Conservation (phyloP, 768 basidiomycete genomes). For the Lentinula edodes region DNA sequence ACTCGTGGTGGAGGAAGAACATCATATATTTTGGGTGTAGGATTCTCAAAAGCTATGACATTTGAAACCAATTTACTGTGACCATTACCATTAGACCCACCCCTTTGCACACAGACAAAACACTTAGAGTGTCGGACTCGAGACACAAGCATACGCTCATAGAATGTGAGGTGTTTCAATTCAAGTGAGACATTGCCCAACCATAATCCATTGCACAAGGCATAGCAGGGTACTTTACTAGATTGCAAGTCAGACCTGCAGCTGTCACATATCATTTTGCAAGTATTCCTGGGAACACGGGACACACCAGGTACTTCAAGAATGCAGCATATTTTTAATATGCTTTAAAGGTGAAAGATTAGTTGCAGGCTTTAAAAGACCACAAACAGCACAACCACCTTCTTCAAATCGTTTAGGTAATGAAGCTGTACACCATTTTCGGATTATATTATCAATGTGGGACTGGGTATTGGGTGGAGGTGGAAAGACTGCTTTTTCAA, state of each 20-base stretch:
- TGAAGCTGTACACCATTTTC: neutral
- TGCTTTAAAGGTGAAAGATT: neutral
- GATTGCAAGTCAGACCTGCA: no score
- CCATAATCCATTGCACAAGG: slow-evolving; percentile 22
- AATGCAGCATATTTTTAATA: slow-evolving; percentile 6
- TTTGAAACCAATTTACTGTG: slow-evolving; percentile 12
- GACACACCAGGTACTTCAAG: neutral
- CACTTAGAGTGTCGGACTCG: slow-evolving; percentile 12
- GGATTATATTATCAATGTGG: neutral
- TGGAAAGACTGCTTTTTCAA: no score
- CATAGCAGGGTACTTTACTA: slow-evolving; percentile 9
- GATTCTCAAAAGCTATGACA: slow-evolving; percentile 9
- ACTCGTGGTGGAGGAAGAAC: slow-evolving; percentile 15
- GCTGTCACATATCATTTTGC: no score
- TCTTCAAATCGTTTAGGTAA: slow-evolving; percentile 13
- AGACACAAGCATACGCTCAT: slow-evolving; percentile 18
- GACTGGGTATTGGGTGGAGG: neutral
- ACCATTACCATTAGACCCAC: slow-evolving; percentile 11
- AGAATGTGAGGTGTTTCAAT: slow-evolving; percentile 12
- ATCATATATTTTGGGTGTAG: slow-evolving; percentile 12
- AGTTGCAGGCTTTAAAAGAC: slow-evolving; percentile 8
- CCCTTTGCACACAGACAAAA: slow-evolving; percentile 13
- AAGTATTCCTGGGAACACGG: neutral
- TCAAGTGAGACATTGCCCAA: slow-evolving; percentile 17
- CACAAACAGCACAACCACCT: slow-evolving; percentile 27